A percentile compares a stretch with the other conserved stretches of the same genome.
phyloP scores from a whole-genome alignment of 176 grass and related monocot species.

The Secale cereale region DNA sequence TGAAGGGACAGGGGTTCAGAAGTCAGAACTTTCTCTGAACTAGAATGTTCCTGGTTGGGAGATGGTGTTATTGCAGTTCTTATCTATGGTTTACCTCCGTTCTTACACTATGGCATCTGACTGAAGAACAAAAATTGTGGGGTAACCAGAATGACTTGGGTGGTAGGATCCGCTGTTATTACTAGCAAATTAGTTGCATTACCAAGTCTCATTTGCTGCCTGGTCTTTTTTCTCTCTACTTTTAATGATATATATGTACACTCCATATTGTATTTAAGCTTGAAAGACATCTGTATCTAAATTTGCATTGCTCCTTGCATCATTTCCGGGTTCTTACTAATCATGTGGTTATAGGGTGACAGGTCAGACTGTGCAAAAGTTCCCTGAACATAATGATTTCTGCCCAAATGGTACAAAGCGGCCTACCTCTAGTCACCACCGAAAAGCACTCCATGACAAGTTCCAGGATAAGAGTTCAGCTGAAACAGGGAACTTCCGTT shows the following conservation, averaged over 20 bases:
- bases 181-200: not conserved
- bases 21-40: not conserved
- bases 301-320: not conserved
- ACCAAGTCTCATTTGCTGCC: not conserved
- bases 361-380: conserved; percentile 41
- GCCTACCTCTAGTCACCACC: conserved; percentile 33
- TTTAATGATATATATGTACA: not conserved
- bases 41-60: not conserved
- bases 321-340: conserved; percentile 7
- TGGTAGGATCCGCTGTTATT: not conserved
- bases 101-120: not conserved
- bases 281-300: not conserved
- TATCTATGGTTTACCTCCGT: not conserved
- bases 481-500: conserved; percentile 48
- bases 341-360: conserved; percentile 46
- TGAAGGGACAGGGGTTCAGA: not conserved
- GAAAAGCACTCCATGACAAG: conserved; percentile 38
- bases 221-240: not conserved
- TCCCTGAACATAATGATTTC: conserved; percentile 41
- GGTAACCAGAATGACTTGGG: not conserved
- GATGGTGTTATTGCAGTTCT: not conserved
- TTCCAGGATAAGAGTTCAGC: conserved; percentile 54
- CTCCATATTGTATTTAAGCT: not conserved
- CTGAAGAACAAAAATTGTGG: not conserved
- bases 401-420: conserved; percentile 28